These are phyloP conservation scores for Hygrophorus russula DNA, from an alignment of 768 basidiomycete species.

Conservation along the genomic window DNA sequence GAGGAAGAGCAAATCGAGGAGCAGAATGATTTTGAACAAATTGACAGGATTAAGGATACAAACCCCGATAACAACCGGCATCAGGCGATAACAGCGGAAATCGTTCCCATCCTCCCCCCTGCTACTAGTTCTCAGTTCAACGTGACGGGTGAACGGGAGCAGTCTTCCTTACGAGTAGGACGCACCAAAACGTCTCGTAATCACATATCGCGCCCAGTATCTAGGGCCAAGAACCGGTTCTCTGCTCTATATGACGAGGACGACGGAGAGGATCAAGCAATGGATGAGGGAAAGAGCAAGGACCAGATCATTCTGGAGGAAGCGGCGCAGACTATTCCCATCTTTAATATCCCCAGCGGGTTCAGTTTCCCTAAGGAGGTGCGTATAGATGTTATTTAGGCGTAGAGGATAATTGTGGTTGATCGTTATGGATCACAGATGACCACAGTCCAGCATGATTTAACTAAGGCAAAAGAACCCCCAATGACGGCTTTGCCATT, in stretches of 20 bases:
- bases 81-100: background rate
- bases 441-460: constrained; percentile 24
- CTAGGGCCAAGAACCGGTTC: constrained; percentile 38
- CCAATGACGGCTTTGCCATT: constrained; percentile 56
- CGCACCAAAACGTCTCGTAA: constrained; percentile 44
- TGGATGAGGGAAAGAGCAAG: constrained; percentile 24
- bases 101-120: constrained; percentile 13
- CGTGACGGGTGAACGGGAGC: constrained; percentile 13
- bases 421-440: constrained; percentile 15
- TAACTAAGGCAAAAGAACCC: constrained; percentile 46
- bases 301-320: constrained; percentile 41
- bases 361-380: constrained; percentile 63
- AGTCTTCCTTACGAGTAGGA: constrained; percentile 57
- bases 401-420: constrained; percentile 3
- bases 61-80: constrained; percentile 1
- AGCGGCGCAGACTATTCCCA: constrained; percentile 41
- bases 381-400: constrained; percentile 10
- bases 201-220: constrained; percentile 47
- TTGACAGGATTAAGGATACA: constrained; percentile 9
- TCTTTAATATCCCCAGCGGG: constrained; percentile 47
- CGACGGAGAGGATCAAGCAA: constrained; percentile 22
- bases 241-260: constrained; percentile 54
- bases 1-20: constrained; percentile 19
- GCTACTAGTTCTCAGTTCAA: constrained; percentile 21
- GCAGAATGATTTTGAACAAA: constrained; percentile 7